Conservation (phyloP, 2,329 filamentous ascomycete genomes). For the Cytospora piceicola region DNA sequence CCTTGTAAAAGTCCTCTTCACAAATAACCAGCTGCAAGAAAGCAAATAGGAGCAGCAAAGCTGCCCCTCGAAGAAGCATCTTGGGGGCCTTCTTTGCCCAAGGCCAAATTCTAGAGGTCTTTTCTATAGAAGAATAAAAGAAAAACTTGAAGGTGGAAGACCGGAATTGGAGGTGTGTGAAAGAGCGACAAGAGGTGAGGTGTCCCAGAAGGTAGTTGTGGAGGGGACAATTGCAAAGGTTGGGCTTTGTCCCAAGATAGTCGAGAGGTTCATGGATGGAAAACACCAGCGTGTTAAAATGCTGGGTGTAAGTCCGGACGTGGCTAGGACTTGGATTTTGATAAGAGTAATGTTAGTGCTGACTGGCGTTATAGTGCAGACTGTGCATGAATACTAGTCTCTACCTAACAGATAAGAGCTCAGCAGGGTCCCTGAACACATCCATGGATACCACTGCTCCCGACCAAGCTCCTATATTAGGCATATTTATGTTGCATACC, state of each 20-base stretch:
- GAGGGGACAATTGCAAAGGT: neutral
- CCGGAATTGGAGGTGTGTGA: constrained; percentile 4
- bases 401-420: neutral
- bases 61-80: constrained; percentile 58
- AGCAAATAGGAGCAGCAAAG: constrained; percentile 56
- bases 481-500: no score
- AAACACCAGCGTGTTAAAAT: constrained; percentile 36
- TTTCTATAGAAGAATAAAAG: neutral
- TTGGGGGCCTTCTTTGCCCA: constrained; percentile 34
- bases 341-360: constrained; percentile 3
- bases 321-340: constrained; percentile 1
- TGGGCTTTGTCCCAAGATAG: constrained; percentile 21
- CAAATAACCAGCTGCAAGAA: constrained; percentile 59
- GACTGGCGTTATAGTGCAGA: neutral
- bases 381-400: neutral
- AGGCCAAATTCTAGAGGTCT: neutral
- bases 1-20: constrained; percentile 78
- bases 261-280: constrained; percentile 20
- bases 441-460: neutral
- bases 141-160: no score
- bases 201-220: neutral
- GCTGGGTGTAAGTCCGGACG: constrained; percentile 25
- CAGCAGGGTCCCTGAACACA: neutral
- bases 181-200: constrained; percentile 31
- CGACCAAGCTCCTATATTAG: neutral